Evolutionary conservation across 768 basidiomycete species (phyloP).

Genomic region (Boletales sp.): DNA sequence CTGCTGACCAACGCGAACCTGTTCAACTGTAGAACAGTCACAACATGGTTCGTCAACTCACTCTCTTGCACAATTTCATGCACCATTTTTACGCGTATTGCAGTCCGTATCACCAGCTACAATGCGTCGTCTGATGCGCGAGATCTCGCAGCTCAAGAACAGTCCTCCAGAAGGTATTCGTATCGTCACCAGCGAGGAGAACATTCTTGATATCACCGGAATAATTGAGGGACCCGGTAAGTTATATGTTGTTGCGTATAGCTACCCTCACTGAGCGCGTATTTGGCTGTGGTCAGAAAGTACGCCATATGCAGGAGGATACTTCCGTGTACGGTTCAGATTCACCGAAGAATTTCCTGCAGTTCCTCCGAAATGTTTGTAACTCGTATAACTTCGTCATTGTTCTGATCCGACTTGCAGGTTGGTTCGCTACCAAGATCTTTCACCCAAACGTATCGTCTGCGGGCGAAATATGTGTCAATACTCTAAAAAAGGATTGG

Average conservation of each 20-base stretch:
- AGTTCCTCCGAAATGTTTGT: constrained; percentile 85
- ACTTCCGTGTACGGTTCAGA: constrained; percentile 73
- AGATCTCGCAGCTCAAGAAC: constrained; percentile 74
- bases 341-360: constrained; percentile 95
- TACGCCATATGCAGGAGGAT: constrained; percentile 71
- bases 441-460: constrained; percentile 96
- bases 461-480: constrained; percentile 91
- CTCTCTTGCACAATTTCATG: background rate
- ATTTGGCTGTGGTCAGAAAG: constrained; percentile 39
- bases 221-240: constrained; percentile 90
- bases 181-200: constrained; percentile 80
- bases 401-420: constrained; percentile 37
- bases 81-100: background rate
- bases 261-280: constrained; percentile 5
- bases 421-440: constrained; percentile 90
- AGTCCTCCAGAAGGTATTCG: constrained; percentile 92
- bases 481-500: constrained; percentile 98
- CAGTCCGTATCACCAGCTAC: constrained; percentile 50
- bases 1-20: constrained; percentile 11
- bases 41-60: constrained; percentile 22
- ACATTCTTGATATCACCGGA: constrained; percentile 83
- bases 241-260: constrained; percentile 1
- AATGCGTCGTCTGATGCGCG: constrained; percentile 85
- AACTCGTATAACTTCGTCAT: background rate
- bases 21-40: constrained; percentile 1